These are phyloP conservation scores for Codiaeum variegatum DNA, from an alignment of 441 rosid genomes.

Conservation along the genomic window DNA sequence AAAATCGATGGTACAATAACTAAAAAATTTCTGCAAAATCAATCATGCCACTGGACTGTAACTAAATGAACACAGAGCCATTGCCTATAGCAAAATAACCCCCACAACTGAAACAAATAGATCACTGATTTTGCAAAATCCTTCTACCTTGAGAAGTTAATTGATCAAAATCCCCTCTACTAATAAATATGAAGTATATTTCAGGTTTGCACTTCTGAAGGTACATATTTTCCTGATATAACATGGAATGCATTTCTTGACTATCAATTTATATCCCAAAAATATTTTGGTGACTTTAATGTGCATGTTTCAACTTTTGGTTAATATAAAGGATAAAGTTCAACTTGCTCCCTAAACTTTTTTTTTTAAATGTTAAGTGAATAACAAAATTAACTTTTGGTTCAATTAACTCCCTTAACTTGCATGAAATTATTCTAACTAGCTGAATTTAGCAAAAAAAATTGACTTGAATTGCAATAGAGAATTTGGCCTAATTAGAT, in stretches of 20 bases:
- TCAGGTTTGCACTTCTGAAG: neutral
- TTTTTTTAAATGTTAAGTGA: too few relatives aligned
- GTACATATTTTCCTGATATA: constrained; percentile 4
- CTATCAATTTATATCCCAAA: neutral
- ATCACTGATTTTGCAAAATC: neutral
- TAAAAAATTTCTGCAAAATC: neutral
- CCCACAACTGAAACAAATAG: neutral
- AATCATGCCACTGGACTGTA: neutral
- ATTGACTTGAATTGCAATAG: too few relatives aligned
- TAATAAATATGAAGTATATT: neutral
- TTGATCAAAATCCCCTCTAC: neutral
- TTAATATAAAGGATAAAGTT: too few relatives aligned
- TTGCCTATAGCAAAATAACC: neutral
- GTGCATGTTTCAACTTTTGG: neutral
- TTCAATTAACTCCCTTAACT: too few relatives aligned
- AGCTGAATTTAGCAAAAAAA: too few relatives aligned
- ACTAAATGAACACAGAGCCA: neutral
- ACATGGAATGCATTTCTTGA: neutral
- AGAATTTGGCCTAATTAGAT: too few relatives aligned
- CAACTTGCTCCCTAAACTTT: too few relatives aligned
- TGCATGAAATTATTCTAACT: too few relatives aligned
- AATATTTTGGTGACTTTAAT: neutral
- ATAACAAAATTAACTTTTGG: too few relatives aligned
- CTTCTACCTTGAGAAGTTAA: neutral
- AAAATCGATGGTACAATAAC: neutral